Conservation (phyloP, 202 grass and related monocot genomes). For the Brachypodium distachyon region DNA sequence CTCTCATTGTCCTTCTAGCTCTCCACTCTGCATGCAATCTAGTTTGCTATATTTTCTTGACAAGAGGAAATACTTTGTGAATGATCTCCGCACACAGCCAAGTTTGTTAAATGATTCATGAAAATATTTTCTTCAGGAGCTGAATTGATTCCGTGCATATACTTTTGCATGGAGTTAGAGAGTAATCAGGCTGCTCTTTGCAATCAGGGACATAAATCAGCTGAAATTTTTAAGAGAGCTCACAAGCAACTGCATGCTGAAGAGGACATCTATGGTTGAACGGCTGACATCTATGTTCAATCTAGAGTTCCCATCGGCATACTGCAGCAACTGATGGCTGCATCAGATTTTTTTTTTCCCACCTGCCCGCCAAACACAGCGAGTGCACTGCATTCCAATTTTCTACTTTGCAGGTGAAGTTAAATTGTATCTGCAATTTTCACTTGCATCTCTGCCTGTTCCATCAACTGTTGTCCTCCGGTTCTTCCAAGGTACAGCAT, state of each 20-base stretch:
- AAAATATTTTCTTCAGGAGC: background rate
- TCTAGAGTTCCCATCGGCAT: background rate
- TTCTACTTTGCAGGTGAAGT: background rate
- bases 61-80: background rate
- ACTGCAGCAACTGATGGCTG: background rate
- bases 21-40: background rate
- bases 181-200: background rate
- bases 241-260: background rate
- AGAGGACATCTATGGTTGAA: background rate
- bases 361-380: too few relatives aligned
- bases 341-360: too few relatives aligned
- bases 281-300: background rate
- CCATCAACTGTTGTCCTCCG: background rate
- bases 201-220: background rate
- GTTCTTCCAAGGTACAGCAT: background rate
- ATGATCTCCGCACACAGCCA: background rate
- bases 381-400: too few relatives aligned
- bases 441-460: background rate
- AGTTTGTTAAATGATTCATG: background rate
- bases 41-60: background rate
- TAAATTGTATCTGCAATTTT: background rate
- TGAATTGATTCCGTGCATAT: background rate
- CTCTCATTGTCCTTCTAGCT: background rate
- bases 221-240: background rate
- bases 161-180: background rate